These are phyloP conservation scores for Boletus rubescentipes DNA, from an alignment of 768 basidiomycete species.

Conservation along the genomic window DNA sequence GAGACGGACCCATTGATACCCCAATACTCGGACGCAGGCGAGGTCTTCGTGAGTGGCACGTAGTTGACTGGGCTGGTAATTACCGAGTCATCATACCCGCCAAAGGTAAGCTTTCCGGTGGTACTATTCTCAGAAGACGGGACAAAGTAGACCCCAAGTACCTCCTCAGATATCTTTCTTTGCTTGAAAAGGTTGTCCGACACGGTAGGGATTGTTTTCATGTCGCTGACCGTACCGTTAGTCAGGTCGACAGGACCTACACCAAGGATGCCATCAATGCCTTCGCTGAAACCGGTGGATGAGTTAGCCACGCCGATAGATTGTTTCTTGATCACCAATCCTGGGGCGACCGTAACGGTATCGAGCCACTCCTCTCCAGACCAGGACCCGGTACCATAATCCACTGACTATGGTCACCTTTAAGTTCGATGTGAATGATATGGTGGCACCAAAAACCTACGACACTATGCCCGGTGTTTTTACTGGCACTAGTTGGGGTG, in stretches of 20 bases:
- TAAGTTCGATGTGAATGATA: not conserved
- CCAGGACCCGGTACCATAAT: conserved; percentile 6
- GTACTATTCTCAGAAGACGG: conserved; percentile 18
- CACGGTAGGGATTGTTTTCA: conserved; percentile 31
- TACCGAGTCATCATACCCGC: conserved; percentile 15
- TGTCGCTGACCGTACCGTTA: conserved; percentile 14
- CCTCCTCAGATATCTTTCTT: conserved; percentile 23
- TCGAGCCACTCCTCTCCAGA: conserved; percentile 15
- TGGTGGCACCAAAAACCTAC: conserved; percentile 6
- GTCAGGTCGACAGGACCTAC: conserved; percentile 36
- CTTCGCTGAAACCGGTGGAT: conserved; percentile 21
- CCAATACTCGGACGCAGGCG: conserved; percentile 26
- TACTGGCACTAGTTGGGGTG: conserved; percentile 4
- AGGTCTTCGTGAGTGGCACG: conserved; percentile 21
- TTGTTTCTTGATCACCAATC: conserved; percentile 20
- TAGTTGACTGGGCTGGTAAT: conserved; percentile 17
- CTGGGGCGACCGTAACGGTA: conserved; percentile 5
- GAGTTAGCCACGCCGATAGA: conserved; percentile 35
- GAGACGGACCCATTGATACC: conserved; percentile 14
- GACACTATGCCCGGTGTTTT: conserved; percentile 20
- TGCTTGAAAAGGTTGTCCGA: conserved; percentile 32
- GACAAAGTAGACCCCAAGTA: conserved; percentile 34
- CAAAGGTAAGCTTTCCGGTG: conserved; percentile 28
- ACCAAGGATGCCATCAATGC: conserved; percentile 41
- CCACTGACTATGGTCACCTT: not conserved